phyloP scores from a whole-genome alignment of 129 eudicot species.

The Centella asiatica region DNA sequence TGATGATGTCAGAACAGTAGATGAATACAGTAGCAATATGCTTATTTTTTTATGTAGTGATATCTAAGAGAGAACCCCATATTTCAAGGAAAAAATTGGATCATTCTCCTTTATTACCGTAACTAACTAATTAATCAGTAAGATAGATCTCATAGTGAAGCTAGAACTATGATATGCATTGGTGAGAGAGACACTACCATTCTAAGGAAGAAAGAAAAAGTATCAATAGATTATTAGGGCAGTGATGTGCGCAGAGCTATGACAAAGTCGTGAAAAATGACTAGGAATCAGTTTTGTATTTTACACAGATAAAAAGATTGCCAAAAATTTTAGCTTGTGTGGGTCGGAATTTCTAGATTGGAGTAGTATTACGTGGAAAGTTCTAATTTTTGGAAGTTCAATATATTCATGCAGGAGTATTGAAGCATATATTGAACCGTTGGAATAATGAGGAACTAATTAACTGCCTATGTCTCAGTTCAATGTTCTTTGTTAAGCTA shows the following conservation, averaged over 20 bases:
- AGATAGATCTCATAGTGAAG: too few species aligned
- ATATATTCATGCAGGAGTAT: too few species aligned
- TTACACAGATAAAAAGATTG: not conserved
- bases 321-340: not conserved
- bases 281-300: not conserved
- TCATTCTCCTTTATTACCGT: not conserved
- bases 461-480: too few species aligned
- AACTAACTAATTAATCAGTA: not conserved
- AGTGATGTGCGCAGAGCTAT: not conserved
- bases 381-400: not conserved
- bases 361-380: not conserved
- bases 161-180: too few species aligned
- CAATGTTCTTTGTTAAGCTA: too few species aligned
- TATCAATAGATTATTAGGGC: not conserved
- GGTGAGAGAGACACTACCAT: not conserved
- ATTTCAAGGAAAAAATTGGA: not conserved
- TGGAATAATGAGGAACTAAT: too few species aligned
- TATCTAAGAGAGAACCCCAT: not conserved
- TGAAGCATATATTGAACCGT: too few species aligned
- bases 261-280: not conserved
- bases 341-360: not conserved
- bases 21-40: too few species aligned
- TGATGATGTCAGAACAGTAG: too few species aligned
- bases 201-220: not conserved
- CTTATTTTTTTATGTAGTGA: not conserved